Evolutionary conservation across 352 stramenopile genomes (phyloP), one percentile per base, ranked within the genome.

Genomic region (Pythium monospermum): DNA sequence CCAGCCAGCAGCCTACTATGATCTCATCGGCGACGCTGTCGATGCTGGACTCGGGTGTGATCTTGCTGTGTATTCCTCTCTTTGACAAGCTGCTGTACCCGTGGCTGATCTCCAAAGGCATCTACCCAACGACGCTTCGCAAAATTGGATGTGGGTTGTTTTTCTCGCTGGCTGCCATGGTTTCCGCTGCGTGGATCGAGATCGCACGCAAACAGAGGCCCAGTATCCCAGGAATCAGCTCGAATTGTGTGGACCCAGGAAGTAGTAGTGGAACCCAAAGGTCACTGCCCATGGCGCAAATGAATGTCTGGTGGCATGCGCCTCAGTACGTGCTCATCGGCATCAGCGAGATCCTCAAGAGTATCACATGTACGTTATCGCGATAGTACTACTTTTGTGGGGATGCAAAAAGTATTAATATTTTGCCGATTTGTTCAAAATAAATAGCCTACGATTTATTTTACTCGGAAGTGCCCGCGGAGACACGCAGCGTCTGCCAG

Each of bases 241-340:
- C 76, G 22, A 91, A 92, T 38, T 97, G 89, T 54, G 89, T 81
- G 11, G 65, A 64, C 8, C n/a, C n/a, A n/a, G n/a, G n/a, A n/a
- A n/a, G n/a, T n/a, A 74, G 62, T 4, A 65, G 67, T 0, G 70
- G 84, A 44, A 23, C 11, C 2, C 8, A 23, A 6, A 49, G 54
- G 19, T 54, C 46, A n/a, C 66, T 95, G 38, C 77, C 76, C 7
- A 94, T 95, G 79, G 84, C 83, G 0, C 52, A 58, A 15, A 57
- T 97, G 22, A 96, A 80, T 49, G 77, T 97, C 12, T 93, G 89
- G 75, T 97, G 84, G 87, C 83, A 96, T 47, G 86, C 85, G 4
- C 86, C 84, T n/a, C 87, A 96, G 71, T 96, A 90, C 49, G 54
- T 96, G 49, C 69, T 96, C 5, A 87, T 96, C 13, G 87, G 84